Evolutionary conservation across 2,329 filamentous ascomycete genomes (phyloP), one percentile per base, ranked within the genome.

Genomic region (Coccinonectria pachysandricola): DNA sequence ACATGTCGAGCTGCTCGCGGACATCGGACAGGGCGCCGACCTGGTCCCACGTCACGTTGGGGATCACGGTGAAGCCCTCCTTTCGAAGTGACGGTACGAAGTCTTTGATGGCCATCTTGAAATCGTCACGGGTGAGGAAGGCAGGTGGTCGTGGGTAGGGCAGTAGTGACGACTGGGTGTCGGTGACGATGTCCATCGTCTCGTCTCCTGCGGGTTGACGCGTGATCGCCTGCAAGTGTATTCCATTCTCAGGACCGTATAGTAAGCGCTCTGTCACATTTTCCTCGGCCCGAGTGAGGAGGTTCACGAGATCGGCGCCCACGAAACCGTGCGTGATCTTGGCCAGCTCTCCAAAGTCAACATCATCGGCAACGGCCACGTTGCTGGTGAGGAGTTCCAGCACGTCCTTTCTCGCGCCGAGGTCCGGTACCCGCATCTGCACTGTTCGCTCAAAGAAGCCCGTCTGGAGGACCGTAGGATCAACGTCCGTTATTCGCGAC

Each of bases 61-160:
- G 91, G 22, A 96, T 85, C 1, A 85, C 91, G 8, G 85, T 86
- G 54, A 98, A 98, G 23, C 91, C 91, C 58, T 98, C 88, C 25
- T 86, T 77, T 52, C 14, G 86, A 75, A 49, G 84, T 71, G 35
- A 94, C 72, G 59, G 59, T 0, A 49, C 52, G 19, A 53, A 58
- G 31, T 72, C 71, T 7, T 80, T 73, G 3, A 95, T 67, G 3
- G 86, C 87, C 2, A 65, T 62, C 13, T 79, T 61, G 53, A 96
- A 91, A 37, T 93, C 60, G 57, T 52, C 42, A 12, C 49, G 39
- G 3, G 37, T 44, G 4, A 53, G 6, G 1, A 39, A 24, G 8
- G 15, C 29, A 1, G 25, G 17, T 1, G 36, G 24, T 3, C 34
- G 26, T 4, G 30, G 28, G 12, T 30, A 14, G 24, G 31, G 15